Base-by-base conservation (phyloP, 352 stramenopile species). In the Phytopythium aichiense region DNA sequence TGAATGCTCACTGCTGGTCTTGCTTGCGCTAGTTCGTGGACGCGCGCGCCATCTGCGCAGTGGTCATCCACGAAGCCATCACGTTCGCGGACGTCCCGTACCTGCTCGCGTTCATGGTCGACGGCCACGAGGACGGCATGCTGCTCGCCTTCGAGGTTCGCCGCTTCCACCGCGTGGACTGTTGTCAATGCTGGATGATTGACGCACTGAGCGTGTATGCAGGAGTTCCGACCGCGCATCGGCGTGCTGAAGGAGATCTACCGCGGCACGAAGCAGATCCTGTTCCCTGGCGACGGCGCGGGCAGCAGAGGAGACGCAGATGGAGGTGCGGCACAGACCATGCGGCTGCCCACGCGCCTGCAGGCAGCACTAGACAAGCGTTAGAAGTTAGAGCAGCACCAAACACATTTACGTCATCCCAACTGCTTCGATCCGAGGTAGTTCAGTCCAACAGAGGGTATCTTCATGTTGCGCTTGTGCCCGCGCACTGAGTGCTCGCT, bases 1-100 rank as follows among this genome's bases (percentile, higher is more conserved):
- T 43, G 4, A 16, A 49, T 11, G 18, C 2, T 18, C 23, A 48
- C 23, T 33, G n/a, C 18, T 25, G 15, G 30, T 16, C 23, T 42
- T 0, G 11, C 6, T 22, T 4, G 4, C 2, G 16, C 18, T 57
- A 78, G 70, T 89, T 89, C 46, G 60, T 89, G 46, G 76, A 86
- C 43, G 61, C 61, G 31, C 56, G 55, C 18, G 58, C 74, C 40
- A 77, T 95, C 59, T 78, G 71, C 30, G 84, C 83, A 2, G 82
- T 94, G 43, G 76, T 91, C 15, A 67, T 95, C 65, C 93, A 92
- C 62, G 87, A 95, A 62, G 83, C 76, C 5, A 94, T 95, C 49
- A 84, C 74, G 31, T 92, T 94, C 52, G 76, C 72, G 23, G 79
- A 84, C 50, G 87, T 94, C 0, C 79, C 92, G 20, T 95, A 95